Evolutionary conservation across 2,329 filamentous ascomycete species (phyloP).

Genomic region (Trematosphaeria pertusa): DNA sequence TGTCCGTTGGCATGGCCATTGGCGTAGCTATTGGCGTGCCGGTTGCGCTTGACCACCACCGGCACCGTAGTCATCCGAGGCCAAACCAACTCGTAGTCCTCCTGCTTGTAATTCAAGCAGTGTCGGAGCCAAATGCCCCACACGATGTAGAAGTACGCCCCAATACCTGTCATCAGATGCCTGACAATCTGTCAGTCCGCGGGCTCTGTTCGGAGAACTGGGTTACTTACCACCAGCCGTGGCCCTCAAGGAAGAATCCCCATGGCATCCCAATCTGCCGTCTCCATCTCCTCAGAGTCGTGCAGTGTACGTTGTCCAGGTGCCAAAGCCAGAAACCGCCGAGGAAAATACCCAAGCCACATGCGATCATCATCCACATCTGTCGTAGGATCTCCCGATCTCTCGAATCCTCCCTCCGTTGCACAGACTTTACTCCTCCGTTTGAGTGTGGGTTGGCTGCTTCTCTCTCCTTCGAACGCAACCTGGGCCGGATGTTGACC

Average conservation of each 20-base stretch:
- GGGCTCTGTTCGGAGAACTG: not conserved
- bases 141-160: slow-evolving; percentile 83
- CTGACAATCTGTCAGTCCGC: slow-evolving; percentile 44
- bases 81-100: slow-evolving; percentile 76
- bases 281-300: slow-evolving; percentile 69
- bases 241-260: slow-evolving; percentile 76
- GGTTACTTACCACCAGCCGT: slow-evolving; percentile 71
- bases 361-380: slow-evolving; percentile 79
- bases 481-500: slow-evolving; percentile 65
- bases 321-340: slow-evolving; percentile 80
- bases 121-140: slow-evolving; percentile 85
- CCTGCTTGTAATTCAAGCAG: slow-evolving; percentile 74
- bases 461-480: slow-evolving; percentile 52
- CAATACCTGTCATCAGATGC: slow-evolving; percentile 82
- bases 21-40: not conserved
- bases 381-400: slow-evolving; percentile 65
- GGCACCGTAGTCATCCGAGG: slow-evolving; percentile 64
- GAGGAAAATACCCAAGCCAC: slow-evolving; percentile 74
- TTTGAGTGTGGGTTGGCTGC: slow-evolving; percentile 32
- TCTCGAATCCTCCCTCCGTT: slow-evolving; percentile 60
- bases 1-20: slow-evolving; percentile 17
- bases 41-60: slow-evolving; percentile 52
- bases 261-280: slow-evolving; percentile 76
- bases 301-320: slow-evolving; percentile 79
- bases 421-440: slow-evolving; percentile 40